Evolutionary conservation across 176 grass and related monocot species (phyloP).

Genomic region (Dactylis glomerata): DNA sequence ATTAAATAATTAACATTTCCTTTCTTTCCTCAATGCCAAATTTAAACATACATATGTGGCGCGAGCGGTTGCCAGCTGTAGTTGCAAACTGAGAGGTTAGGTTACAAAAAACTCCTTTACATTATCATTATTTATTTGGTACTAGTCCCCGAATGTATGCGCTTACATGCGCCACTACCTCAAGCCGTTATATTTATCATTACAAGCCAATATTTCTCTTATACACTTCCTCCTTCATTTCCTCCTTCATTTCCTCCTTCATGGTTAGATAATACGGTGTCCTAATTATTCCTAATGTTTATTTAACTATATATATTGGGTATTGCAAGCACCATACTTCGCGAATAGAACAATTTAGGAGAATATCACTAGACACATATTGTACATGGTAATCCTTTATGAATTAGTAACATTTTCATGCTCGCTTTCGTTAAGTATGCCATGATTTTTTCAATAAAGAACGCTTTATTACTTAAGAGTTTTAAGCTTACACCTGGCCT

Average conservation of each 20-base stretch:
- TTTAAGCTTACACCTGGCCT: no score
- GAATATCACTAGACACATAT: neutral
- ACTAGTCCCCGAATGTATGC: neutral
- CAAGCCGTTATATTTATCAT: neutral
- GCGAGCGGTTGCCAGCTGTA: neutral
- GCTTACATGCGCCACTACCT: neutral
- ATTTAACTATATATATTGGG: neutral
- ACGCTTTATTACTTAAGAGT: no score
- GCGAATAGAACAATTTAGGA: no score
- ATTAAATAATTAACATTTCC: neutral
- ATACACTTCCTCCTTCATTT: no score
- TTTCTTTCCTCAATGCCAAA: neutral
- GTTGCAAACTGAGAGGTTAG: neutral
- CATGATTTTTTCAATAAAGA: no score
- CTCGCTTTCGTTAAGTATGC: no score
- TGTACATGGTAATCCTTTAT: neutral
- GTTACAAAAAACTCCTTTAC: neutral
- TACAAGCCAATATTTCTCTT: neutral
- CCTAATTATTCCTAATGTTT: neutral
- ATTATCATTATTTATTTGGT: neutral
- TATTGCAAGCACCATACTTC: neutral
- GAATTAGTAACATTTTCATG: neutral
- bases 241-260: no score
- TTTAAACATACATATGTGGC: neutral
- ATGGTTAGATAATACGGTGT: neutral